Evolutionary conservation across 1,139 yeast genomes (phyloP).

Genomic region (Geotrichum candidum): DNA sequence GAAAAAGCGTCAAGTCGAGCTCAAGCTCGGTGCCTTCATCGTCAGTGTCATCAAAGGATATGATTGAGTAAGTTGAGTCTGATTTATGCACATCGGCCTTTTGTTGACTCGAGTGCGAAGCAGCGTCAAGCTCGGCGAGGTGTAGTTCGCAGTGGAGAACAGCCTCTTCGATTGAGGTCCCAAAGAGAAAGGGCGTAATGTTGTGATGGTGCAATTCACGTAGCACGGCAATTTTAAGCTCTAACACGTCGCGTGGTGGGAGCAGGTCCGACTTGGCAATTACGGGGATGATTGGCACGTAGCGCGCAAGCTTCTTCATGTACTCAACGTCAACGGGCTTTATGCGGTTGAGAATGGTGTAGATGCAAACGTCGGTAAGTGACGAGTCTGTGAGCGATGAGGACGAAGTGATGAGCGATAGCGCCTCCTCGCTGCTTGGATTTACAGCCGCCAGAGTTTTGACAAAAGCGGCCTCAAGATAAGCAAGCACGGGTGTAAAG

Average conservation of each 20-base stretch:
- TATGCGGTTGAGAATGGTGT: conserved; percentile 23
- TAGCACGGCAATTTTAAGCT: conserved; percentile 24
- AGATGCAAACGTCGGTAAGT: conserved; percentile 33
- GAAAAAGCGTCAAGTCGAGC: background rate
- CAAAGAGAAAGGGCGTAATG: conserved; percentile 29
- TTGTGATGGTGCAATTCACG: conserved; percentile 21
- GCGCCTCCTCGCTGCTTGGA: conserved; percentile 22
- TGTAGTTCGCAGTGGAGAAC: conserved; percentile 13
- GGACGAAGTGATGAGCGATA: conserved; percentile 27
- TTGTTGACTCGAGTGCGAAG: background rate
- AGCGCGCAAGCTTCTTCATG: conserved; percentile 24
- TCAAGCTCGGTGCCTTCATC: background rate
- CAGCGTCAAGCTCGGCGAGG: conserved; percentile 3
- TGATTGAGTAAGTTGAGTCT: conserved; percentile 1
- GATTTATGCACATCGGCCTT: background rate
- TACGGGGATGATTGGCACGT: conserved; percentile 30
- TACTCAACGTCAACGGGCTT: conserved; percentile 24
- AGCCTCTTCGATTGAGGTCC: conserved; percentile 24
- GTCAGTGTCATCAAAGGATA: background rate
- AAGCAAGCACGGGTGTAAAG: conserved; percentile 21
- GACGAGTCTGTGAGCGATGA: conserved; percentile 27
- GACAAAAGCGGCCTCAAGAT: conserved; percentile 27
- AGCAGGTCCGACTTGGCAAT: conserved; percentile 28
- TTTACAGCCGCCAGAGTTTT: conserved; percentile 30
- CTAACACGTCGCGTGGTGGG: conserved; percentile 20